Base-by-base conservation (phyloP, 768 basidiomycete genomes). In the Obba rivulosa region DNA sequence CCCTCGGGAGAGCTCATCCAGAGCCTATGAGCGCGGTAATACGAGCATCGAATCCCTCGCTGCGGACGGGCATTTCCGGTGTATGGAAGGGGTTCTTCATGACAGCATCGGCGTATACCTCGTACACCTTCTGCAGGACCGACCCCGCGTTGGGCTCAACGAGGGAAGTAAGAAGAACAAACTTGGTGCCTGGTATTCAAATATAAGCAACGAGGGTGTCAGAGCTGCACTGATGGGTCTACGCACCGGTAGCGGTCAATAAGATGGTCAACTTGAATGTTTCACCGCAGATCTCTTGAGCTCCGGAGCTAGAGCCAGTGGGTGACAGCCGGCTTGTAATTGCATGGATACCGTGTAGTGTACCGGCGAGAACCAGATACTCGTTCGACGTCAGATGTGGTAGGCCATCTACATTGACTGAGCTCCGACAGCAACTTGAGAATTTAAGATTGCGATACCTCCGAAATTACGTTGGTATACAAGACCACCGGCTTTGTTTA, bases 81-180 rank as follows among this genome's bases (percentile, higher is more conserved):
- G 92, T 95, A 66, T 98, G 92, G 68, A 99, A 99, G 1, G 96
- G 96, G 62, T 97, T 97, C 74, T 98, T 97, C 91, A 97, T 95
- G 46, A 93, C 93, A 1, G 88, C 83, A 62, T 98, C 96, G 0
- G 94, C 78, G 64, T 97, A 99, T 17, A 79, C 81, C 64, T 97
- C 92, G 66, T 98, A 98, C 41, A 92, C 83, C 64, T 83, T 89
- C 59, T 86, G 84, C 35, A 99, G 71, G 18, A 86, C 72, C 3
- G 77, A 59, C 18, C 83, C 91, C 28, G 87, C 81, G 1, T 78
- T 78, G 8, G 79, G 70, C 57, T 92, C 89, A 2, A 80, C 73
- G 34, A 90, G 68, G 1, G 93, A 92, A 16, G 92, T 92, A 38
- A 96, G 68, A 4, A 98, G 74, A 3, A 99, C 92, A 57, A 98